Evolutionary conservation across 2,329 filamentous ascomycete species (phyloP), one percentile per base, ranked within the genome.

Genomic region (Aspergillus sp.): DNA sequence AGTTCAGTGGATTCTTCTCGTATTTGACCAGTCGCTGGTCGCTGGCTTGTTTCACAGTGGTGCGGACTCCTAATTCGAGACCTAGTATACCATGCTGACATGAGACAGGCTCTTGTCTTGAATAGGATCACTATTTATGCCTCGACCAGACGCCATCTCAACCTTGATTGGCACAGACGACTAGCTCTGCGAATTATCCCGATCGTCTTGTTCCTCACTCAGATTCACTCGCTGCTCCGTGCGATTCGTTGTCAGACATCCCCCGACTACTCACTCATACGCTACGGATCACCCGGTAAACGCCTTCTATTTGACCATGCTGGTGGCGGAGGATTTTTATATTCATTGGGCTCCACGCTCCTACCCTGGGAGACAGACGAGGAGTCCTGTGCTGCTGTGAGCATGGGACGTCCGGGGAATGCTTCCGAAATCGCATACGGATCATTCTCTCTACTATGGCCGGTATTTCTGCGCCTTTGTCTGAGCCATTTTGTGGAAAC

Each of bases 81-180:
- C 7, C 24, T 26, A 13, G 53, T 56, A 48, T 50, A 33, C 38
- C 38, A 19, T 36, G 33, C 53, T 57, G 36, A 62, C 49, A 22
- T 16, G 10, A 13, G 20, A 55, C 49, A 86, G 83, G 90, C 90
- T 19, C 83, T 97, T 53, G 76, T 96, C 52, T 78, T 97, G 20
- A 97, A 97, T 68, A 85, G 94, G 52, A 95, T 94, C 6, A 87
- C 92, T 53, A 94, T 97, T 61, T 97, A 96, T 71, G 93, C 91
- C 40, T 93, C 92, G 0, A 93, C 90, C 13, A 82, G 94, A 56
- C 83, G 92, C 49, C 85, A 89, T 49, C 77, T 96, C n/a, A 81
- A 82, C 9, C 78, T 97, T 2, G 81, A 82, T 50, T 93, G 89
- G 84, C 81, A 85, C 33, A 76, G 86, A 47, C 84, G 90, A 41